Conservation (phyloP, 73 alveolate species). For the Paramecium pentaurelia region DNA sequence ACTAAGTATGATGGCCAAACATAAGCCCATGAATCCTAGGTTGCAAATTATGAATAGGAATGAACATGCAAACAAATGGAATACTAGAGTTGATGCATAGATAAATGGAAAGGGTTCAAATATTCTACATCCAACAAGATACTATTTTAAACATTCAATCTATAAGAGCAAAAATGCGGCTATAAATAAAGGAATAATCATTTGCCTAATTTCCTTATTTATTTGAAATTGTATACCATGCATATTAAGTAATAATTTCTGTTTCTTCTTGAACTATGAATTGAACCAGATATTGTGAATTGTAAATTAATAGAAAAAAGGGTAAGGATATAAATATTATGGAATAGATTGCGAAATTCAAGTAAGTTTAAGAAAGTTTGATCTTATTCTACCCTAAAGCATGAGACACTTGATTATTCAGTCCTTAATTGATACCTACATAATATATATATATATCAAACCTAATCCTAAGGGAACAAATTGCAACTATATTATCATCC, state of each 20-base stretch:
- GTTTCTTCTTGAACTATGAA: background rate
- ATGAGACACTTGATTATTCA: background rate
- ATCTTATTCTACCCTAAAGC: slow-evolving; percentile 13
- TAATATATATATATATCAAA: background rate
- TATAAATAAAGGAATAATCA: background rate
- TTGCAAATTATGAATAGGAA: background rate
- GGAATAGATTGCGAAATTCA: background rate
- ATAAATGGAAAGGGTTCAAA: background rate
- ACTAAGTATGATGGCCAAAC: background rate
- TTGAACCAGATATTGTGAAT: background rate
- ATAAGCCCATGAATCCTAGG: background rate
- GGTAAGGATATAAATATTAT: background rate
- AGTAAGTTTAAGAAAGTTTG: background rate
- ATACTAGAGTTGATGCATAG: background rate
- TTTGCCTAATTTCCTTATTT: background rate
- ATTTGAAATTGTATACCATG: background rate
- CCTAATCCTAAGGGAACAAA: background rate
- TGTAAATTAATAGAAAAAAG: background rate
- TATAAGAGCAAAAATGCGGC: background rate
- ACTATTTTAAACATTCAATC: background rate
- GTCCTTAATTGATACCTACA: background rate
- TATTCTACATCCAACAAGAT: background rate
- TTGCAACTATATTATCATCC: background rate
- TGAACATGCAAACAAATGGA: background rate
- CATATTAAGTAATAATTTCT: background rate